Percentiles rank a stretch among this genome's conserved stretches.
Evolutionary conservation across 192 early-diverging fungal species (phyloP).

Genomic region (Coemansia sp.): DNA sequence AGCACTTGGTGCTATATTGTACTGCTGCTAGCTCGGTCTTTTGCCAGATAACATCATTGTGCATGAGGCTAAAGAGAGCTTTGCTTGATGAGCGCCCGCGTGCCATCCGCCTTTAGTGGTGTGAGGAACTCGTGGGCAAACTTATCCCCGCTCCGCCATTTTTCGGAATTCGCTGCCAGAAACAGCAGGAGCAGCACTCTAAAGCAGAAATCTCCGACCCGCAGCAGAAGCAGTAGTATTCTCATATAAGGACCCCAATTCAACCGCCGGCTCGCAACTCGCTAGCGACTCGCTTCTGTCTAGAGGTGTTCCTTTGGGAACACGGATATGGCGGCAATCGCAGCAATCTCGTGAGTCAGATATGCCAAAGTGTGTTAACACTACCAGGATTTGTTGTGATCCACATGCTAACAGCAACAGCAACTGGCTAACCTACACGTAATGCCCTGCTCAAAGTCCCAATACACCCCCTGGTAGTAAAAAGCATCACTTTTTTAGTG

Average conservation of each 20-base stretch:
- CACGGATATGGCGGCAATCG: not conserved
- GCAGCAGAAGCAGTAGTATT: not conserved
- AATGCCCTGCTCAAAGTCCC: not conserved
- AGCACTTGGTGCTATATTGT: not conserved
- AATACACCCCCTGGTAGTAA: not conserved
- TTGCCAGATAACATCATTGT: not conserved
- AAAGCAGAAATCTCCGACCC: not conserved
- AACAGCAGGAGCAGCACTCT: not conserved
- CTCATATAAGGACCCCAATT: not conserved
- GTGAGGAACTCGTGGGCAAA: not conserved
- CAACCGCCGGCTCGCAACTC: not conserved
- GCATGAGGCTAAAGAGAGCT: not conserved
- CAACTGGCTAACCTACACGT: constrained; percentile 1
- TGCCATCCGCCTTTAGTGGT: not conserved
- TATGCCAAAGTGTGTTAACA: not conserved
- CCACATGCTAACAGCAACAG: not conserved
- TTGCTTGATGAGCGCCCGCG: not conserved
- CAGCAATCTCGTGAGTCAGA: not conserved
- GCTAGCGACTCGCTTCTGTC: not conserved
- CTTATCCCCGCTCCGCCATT: not conserved
- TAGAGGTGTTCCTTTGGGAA: not conserved
- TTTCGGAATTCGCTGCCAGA: not conserved
- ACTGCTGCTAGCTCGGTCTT: not conserved
- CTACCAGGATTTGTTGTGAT: not conserved
- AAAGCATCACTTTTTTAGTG: not conserved